These are phyloP conservation scores for Solanum infundibuliforme DNA, from an alignment of 257 asterid genomes.

Conservation along the genomic window DNA sequence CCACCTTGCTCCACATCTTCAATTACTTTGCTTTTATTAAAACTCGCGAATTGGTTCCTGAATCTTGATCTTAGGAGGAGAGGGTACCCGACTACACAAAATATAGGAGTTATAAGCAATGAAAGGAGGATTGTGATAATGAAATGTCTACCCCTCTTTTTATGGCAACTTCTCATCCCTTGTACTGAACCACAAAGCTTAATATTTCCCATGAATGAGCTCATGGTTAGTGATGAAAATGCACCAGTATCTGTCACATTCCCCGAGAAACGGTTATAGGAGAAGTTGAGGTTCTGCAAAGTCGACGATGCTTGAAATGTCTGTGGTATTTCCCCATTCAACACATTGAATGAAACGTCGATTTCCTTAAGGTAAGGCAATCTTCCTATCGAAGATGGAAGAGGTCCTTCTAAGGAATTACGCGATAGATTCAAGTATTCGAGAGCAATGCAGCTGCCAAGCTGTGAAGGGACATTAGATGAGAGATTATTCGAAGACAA, in stretches of 20 bases:
- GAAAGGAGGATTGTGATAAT: constrained; percentile 59
- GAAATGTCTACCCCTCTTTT: constrained; percentile 28
- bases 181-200: constrained; percentile 48
- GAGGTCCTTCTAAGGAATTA: constrained; percentile 36
- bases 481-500: constrained; percentile 55
- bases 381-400: constrained; percentile 44
- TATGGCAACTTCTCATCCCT: constrained; percentile 34
- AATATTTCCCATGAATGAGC: constrained; percentile 48
- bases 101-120: constrained; percentile 37
- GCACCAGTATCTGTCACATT: constrained; percentile 40
- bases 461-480: constrained; percentile 48
- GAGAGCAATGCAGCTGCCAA: constrained; percentile 77
- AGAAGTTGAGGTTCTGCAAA: constrained; percentile 40
- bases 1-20: constrained; percentile 23
- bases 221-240: constrained; percentile 25
- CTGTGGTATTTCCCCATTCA: constrained; percentile 45
- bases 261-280: constrained; percentile 50
- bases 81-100: constrained; percentile 49
- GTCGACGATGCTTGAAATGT: constrained; percentile 33
- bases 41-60: constrained; percentile 14
- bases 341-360: constrained; percentile 49
- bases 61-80: constrained; percentile 27
- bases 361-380: constrained; percentile 46
- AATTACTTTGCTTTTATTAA: constrained; percentile 7
- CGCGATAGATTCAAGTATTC: constrained; percentile 44